Evolutionary conservation across 768 basidiomycete species (phyloP).

Genomic region (Crepidotus variabilis): DNA sequence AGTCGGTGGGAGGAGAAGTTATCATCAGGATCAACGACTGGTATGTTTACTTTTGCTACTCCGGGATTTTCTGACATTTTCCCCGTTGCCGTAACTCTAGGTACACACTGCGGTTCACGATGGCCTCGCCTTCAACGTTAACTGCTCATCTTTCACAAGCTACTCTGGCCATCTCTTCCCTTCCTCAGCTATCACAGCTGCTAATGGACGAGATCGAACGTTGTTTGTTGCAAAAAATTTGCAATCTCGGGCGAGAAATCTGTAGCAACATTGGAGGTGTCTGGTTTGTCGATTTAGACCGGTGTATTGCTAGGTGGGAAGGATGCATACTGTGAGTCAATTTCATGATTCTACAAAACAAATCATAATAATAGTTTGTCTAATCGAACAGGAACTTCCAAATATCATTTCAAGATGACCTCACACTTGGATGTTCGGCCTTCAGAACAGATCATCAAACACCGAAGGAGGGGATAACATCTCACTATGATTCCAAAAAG

Average conservation of each 20-base stretch:
- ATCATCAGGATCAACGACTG: conserved; percentile 66
- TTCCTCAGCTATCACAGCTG: conserved; percentile 72
- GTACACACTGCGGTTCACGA: conserved; percentile 72
- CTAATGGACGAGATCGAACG: conserved; percentile 75
- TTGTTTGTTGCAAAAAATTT: conserved; percentile 65
- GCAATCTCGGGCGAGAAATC: conserved; percentile 56
- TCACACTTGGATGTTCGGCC: conserved; percentile 54
- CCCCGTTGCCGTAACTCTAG: conserved; percentile 29
- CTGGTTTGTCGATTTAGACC: conserved; percentile 77
- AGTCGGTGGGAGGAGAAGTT: conserved; percentile 65
- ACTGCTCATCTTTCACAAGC: conserved; percentile 81
- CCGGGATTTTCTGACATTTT: not conserved
- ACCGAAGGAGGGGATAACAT: conserved; percentile 34
- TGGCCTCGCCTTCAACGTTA: conserved; percentile 69
- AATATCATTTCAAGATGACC: conserved; percentile 48
- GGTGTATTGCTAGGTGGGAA: conserved; percentile 78
- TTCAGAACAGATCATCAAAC: conserved; percentile 44
- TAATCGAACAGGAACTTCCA: conserved; percentile 61
- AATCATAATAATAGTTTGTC: not conserved
- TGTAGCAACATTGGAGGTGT: conserved; percentile 55
- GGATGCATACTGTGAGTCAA: conserved; percentile 66
- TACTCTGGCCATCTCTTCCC: conserved; percentile 66
- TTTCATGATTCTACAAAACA: not conserved
- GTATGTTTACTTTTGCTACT: conserved; percentile 27
- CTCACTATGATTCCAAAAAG: conserved; percentile 31